phyloP scores from a whole-genome alignment of 352 stramenopile species.

The Plasmopara muralis region DNA sequence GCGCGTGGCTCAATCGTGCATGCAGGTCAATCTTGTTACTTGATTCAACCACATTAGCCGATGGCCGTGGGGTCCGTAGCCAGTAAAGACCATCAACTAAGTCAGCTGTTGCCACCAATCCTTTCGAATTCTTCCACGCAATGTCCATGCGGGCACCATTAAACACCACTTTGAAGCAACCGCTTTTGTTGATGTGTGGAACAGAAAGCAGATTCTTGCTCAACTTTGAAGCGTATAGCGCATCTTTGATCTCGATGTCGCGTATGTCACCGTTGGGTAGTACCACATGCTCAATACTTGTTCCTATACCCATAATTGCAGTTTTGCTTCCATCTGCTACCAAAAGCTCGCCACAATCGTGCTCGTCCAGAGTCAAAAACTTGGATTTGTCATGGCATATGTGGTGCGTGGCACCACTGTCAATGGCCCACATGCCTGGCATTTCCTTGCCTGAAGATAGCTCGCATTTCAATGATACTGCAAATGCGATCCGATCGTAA shows the following conservation, averaged over 20 bases:
- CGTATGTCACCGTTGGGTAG: not conserved
- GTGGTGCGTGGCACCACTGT: not conserved
- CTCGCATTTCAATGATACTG: not conserved
- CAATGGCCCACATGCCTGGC: not conserved
- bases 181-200: not conserved
- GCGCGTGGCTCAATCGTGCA: not conserved
- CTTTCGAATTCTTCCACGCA: not conserved
- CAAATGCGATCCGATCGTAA: conserved; percentile 1
- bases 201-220: not conserved
- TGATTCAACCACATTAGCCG: not conserved
- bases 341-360: not conserved
- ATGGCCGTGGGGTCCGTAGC: not conserved
- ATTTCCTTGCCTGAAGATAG: not conserved
- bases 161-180: not conserved
- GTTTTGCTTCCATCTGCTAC: conserved; percentile 1
- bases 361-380: not conserved
- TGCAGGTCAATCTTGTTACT: not conserved
- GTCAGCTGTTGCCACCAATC: conserved; percentile 1
- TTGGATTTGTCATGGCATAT: conserved; percentile 1
- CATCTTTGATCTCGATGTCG: conserved; percentile 1
- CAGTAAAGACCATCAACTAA: conserved; percentile 2
- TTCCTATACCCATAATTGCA: not conserved
- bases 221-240: not conserved
- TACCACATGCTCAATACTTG: not conserved
- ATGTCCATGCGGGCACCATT: not conserved